Percentiles rank a stretch among this genome's conserved stretches.
Evolutionary conservation across 345 rosid species (phyloP).

Genomic region (Euphorbia tirucalli): DNA sequence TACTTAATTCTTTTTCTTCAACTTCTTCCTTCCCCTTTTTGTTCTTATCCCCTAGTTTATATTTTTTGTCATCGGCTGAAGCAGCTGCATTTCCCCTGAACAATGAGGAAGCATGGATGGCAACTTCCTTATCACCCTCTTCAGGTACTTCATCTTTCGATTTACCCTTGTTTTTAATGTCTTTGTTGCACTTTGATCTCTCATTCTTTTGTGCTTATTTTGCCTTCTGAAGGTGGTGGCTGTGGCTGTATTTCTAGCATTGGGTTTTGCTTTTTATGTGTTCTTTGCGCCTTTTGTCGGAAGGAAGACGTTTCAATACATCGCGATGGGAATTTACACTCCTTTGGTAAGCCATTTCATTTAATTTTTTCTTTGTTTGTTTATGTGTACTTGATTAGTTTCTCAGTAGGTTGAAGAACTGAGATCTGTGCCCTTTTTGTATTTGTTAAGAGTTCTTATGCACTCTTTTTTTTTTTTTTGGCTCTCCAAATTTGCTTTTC

Average conservation of each 20-base stretch:
- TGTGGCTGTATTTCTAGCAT: constrained; percentile 93
- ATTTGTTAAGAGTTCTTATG: constrained; percentile 19
- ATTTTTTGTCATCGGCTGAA: no score
- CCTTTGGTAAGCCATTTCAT: constrained; percentile 63
- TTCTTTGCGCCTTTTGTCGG: constrained; percentile 99
- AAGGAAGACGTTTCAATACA: constrained; percentile 65
- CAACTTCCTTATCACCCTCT: constrained; percentile 99
- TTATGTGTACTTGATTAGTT: not conserved
- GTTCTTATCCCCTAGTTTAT: constrained; percentile 15
- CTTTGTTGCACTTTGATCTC: constrained; percentile 14
- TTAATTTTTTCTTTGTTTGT: constrained; percentile 2
- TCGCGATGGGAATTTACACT: constrained; percentile 88
- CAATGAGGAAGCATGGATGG: constrained; percentile 99
- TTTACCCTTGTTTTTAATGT: not conserved
- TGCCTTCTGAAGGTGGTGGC: constrained; percentile 81
- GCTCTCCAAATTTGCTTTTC: constrained; percentile 12
- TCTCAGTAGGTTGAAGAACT: constrained; percentile 20
- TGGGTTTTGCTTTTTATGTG: constrained; percentile 97
- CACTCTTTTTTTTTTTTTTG: constrained; percentile 17
- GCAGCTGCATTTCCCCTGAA: constrained; percentile 38
- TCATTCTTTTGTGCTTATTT: constrained; percentile 25
- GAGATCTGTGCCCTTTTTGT: constrained; percentile 44
- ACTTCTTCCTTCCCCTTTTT: constrained; percentile 1
- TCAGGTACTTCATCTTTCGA: constrained; percentile 47
- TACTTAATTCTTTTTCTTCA: constrained; percentile 11